These are phyloP conservation scores for Diaporthe destruens DNA, from an alignment of 2,329 filamentous ascomycete species.

Conservation along the genomic window DNA sequence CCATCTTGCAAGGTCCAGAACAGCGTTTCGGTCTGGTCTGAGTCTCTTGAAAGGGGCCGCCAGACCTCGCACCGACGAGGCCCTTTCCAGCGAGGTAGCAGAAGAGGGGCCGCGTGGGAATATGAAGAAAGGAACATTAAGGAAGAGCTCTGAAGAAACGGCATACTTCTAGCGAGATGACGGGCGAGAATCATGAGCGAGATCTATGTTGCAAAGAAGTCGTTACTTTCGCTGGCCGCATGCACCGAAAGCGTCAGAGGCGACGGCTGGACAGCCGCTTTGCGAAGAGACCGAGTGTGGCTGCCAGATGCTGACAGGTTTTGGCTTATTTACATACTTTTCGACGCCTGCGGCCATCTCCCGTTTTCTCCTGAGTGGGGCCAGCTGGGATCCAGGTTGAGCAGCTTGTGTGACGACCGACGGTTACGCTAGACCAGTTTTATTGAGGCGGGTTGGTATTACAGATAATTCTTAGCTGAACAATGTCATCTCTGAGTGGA, in stretches of 20 bases:
- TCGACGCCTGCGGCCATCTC: background rate
- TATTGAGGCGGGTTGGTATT: background rate
- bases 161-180: too few species aligned
- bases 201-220: background rate
- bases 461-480: background rate
- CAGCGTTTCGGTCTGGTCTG: background rate
- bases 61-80: background rate
- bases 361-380: background rate
- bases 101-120: background rate
- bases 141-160: background rate
- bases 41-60: background rate
- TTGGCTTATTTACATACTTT: background rate
- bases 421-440: background rate
- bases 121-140: too few species aligned
- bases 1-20: background rate
- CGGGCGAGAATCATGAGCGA: background rate
- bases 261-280: background rate
- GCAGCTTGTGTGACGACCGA: background rate
- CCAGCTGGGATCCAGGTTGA: background rate
- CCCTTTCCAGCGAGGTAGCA: background rate
- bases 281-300: background rate
- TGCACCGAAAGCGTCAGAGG: background rate
- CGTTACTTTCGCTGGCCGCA: background rate
- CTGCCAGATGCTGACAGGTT: background rate
- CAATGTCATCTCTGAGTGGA: background rate